phyloP scores from a whole-genome alignment of 1,284 basidiomycete species.

The Phellopilus nigrolimitatus region DNA sequence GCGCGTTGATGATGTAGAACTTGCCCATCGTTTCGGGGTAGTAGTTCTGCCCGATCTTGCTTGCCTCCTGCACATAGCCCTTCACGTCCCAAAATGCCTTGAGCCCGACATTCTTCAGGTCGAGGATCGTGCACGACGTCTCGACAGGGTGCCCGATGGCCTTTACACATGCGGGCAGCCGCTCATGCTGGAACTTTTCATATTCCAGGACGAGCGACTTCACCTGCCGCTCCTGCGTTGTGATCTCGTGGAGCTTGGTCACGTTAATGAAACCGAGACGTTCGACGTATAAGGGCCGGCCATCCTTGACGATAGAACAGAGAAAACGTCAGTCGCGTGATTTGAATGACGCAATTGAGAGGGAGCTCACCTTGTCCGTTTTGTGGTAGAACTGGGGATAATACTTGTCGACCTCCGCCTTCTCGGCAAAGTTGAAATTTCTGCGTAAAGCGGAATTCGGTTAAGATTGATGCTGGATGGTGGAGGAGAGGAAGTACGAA shows the following conservation, averaged over 20 bases:
- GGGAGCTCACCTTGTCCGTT: slow-evolving; percentile 74
- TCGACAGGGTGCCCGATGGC: slow-evolving; percentile 84
- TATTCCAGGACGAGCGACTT: slow-evolving; percentile 91
- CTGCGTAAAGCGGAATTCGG: slow-evolving; percentile 35
- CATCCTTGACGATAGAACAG: slow-evolving; percentile 59
- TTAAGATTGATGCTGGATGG: not conserved
- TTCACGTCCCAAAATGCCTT: slow-evolving; percentile 89
- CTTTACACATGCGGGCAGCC: slow-evolving; percentile 80
- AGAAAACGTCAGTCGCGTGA: not conserved
- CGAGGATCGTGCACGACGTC: slow-evolving; percentile 98
- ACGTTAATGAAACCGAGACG: slow-evolving; percentile 89
- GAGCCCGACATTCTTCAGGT: slow-evolving; percentile 81
- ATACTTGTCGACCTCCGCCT: slow-evolving; percentile 80
- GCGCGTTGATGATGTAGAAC: slow-evolving; percentile 95
- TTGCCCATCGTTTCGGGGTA: slow-evolving; percentile 96
- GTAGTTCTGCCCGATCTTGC: slow-evolving; percentile 83
- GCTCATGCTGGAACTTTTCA: slow-evolving; percentile 80
- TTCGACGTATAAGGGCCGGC: slow-evolving; percentile 94
- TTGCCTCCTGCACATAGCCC: slow-evolving; percentile 82
- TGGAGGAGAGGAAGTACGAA: slow-evolving; percentile 34
- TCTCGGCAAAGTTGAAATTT: slow-evolving; percentile 88
- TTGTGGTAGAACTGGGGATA: slow-evolving; percentile 98
- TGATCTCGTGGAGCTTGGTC: slow-evolving; percentile 74
- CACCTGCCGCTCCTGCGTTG: slow-evolving; percentile 86
- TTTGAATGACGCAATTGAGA: not conserved